Base-by-base conservation (phyloP, 73 alveolate species). In the Urostyla sp. region DNA sequence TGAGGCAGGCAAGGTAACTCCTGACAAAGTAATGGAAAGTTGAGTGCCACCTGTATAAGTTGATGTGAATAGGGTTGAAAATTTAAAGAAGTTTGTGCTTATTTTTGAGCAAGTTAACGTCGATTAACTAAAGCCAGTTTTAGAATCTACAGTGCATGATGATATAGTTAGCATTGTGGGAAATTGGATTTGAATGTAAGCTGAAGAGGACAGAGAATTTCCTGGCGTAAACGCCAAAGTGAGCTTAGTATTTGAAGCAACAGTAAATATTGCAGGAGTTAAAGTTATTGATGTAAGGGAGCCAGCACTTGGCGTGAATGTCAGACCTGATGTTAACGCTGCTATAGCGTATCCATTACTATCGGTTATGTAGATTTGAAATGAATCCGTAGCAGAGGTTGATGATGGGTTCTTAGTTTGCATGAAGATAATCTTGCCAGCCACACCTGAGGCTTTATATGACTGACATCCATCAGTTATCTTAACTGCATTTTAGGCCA, bases 221-320 rank as follows among this genome's bases (percentile, higher is more conserved):
- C 15, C 6, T 10, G 79, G 79, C 30, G 37, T 21, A 38, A 63
- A 63, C 27, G 13, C 26, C 34, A 63, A 5, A 18, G 2, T 13
- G 23, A 63, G 44, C 6, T 27, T 40, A 28, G 44, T 31, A 7
- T 4, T 11, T 18, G 45, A 38, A 30, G 44, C 49, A 0, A 69
- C 60, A 3, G 4, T 11, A 5, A 3, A 4, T 5, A 13, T 5
- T 6, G 6, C 59, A 11, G 55, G 40, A 40, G 67, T 35, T 3
- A 45, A 45, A 6, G 67, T 8, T 0, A 69, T 57, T 0, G 48
- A 6, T 16, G 13, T 24, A 30, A 69, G 21, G 6, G 53, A 28
- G 1, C 83, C 83, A 48, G 52, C 44, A 4, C 57, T 46, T 3
- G 83, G 83, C 30, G 83, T 69, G 53, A 36, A 69, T 24, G 52